A percentile compares a stretch with the other conserved stretches of the same genome.
Conservation (phyloP, 2,329 filamentous ascomycete species). For the Myriangium duriaei region DNA sequence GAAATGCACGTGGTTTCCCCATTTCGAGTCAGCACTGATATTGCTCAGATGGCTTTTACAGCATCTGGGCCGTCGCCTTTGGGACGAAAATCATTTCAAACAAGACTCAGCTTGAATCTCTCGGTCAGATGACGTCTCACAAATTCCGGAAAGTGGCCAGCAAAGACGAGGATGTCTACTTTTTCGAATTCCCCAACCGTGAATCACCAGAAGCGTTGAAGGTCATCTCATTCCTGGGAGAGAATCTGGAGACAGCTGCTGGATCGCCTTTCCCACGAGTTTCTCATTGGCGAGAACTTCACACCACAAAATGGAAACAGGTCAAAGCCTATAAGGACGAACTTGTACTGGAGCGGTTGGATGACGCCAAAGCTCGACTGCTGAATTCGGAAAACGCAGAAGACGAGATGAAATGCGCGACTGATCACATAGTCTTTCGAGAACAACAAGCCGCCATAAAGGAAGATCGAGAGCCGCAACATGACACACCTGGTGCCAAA, state of each 20-base stretch:
- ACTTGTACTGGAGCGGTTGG: constrained; percentile 24
- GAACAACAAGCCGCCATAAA: constrained; percentile 24
- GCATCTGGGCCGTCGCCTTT: constrained; percentile 27
- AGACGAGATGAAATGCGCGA: constrained; percentile 16
- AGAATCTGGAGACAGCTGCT: constrained; percentile 15
- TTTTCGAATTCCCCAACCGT: constrained; percentile 14
- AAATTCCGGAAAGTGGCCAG: constrained; percentile 8
- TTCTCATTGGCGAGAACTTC: constrained; percentile 15
- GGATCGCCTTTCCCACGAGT: constrained; percentile 16
- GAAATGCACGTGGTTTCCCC: constrained; percentile 19
- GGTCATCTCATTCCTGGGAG: constrained; percentile 15
- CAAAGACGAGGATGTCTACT: too few relatives aligned
- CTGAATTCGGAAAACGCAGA: constrained; percentile 14
- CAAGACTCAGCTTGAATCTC: constrained; percentile 11
- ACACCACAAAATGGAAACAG: constrained; percentile 10
- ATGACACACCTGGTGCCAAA: constrained; percentile 16
- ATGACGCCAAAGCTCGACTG: constrained; percentile 18
- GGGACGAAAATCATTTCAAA: constrained; percentile 23
- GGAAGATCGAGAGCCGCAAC: constrained; percentile 19
- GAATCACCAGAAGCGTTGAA: constrained; percentile 14
- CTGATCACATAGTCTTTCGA: constrained; percentile 26
- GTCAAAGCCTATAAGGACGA: constrained; percentile 10
- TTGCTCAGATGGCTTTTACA: constrained; percentile 27
- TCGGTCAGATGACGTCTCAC: constrained; percentile 10
- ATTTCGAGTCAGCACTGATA: constrained; percentile 25